These are phyloP conservation scores for Fusarium annulatum DNA, from an alignment of 2,329 filamentous ascomycete genomes.

Conservation along the genomic window DNA sequence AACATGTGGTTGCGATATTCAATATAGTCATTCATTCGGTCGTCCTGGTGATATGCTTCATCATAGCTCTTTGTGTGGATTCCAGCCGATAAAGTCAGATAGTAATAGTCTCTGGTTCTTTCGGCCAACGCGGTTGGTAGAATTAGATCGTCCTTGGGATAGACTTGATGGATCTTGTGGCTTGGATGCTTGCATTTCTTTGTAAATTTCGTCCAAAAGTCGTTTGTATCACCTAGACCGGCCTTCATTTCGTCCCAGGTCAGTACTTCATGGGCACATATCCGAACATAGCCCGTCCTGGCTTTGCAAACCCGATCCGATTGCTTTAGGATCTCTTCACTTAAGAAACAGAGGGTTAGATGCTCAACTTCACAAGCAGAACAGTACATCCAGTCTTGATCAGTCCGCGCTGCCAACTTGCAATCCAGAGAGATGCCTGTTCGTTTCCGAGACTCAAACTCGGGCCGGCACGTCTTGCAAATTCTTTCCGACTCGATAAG, in stretches of 20 bases:
- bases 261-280: background rate
- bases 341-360: background rate
- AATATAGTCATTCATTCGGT: too few relatives aligned
- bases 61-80: too few relatives aligned
- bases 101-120: too few relatives aligned
- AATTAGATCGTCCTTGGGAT: too few relatives aligned
- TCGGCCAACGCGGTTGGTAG: too few relatives aligned
- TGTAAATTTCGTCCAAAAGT: fast-evolving
- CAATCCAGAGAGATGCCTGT: background rate
- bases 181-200: background rate
- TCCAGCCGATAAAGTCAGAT: too few relatives aligned
- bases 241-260: background rate
- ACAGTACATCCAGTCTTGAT: background rate
- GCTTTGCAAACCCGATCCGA: background rate
- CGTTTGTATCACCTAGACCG: fast-evolving
- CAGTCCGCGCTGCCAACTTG: background rate
- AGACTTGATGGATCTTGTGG: background rate
- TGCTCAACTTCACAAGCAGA: background rate
- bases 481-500: fast-evolving
- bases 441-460: background rate
- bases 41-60: too few relatives aligned
- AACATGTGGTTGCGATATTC: background rate
- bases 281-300: background rate
- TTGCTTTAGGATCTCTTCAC: fast-evolving
- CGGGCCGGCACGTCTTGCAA: background rate